Base-by-base conservation (phyloP, 2,329 filamentous ascomycete genomes). In the Incumbomyces lentus region DNA sequence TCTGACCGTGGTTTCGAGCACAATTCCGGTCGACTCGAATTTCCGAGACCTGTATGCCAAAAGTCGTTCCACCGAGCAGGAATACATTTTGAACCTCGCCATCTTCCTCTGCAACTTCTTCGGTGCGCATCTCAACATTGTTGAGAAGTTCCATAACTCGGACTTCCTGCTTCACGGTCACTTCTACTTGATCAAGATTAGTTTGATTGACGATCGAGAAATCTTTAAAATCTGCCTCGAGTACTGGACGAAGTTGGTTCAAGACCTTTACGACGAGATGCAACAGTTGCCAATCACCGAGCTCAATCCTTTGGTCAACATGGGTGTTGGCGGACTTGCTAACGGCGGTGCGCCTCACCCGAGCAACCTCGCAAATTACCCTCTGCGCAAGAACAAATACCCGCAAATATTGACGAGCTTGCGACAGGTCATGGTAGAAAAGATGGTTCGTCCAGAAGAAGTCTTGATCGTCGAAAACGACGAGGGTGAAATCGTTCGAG, bases 211-310 rank as follows among this genome's bases (percentile, higher is more conserved):
- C 57, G 93, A 98, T 62, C 83, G 92, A 46, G 92, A 98, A 65
- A 95, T 98, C 54, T 98, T 98, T 79, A 98, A 98, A 75, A 98
- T 98, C 61, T 94, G 86, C 63, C 73, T 98, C 52, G 93, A 98
- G 65, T 98, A 98, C 71, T 98, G 92, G 92, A 92, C 93, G 32
- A 96, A 95, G 68, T 76, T 96, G 42, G 93, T 98, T 6, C 90
- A 94, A 61, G 92, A 96, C 67, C 77, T 98, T 17, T 98, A 96
- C 64, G 92, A 98, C 64, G 92, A 98, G 71, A 95, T 96, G 89
- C 92, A 98, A 67, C 79, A 88, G 53, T 79, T 96, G 2, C 93
- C 92, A 6, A 86, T 96, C 56, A 88, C 86, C 44, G 92, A 98
- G 58, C 74, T 92, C 59, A 95, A 95, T 63, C 88, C 92, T 10